Conservation (phyloP, 306 rosid species). For the Chamaecrista fasciculata region DNA sequence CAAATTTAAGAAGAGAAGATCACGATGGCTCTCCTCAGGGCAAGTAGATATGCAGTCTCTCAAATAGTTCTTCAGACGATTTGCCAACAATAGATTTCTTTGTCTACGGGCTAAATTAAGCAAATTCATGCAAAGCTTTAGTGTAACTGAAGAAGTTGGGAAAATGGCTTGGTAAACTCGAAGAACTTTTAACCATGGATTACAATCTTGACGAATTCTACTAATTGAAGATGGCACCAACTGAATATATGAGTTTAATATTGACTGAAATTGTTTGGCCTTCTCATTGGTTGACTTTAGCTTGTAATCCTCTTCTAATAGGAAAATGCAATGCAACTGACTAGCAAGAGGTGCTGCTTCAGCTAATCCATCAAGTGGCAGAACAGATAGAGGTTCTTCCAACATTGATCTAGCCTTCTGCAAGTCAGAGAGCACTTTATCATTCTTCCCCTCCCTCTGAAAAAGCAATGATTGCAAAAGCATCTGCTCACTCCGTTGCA, state of each 20-base stretch:
- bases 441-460: conserved; percentile 62
- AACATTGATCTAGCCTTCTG: conserved; percentile 87
- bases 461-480: conserved; percentile 88
- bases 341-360: conserved; percentile 78
- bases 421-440: conserved; percentile 60
- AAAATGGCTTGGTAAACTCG: conserved; percentile 75
- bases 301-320: conserved; percentile 71
- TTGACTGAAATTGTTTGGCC: conserved; percentile 43
- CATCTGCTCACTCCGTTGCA: conserved; percentile 99
- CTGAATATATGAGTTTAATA: conserved; percentile 58
- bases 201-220: conserved; percentile 77
- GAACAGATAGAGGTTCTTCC: conserved; percentile 72
- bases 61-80: conserved; percentile 60
- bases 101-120: conserved; percentile 74
- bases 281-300: conserved; percentile 55
- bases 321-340: conserved; percentile 81
- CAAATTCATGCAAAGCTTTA: conserved; percentile 70
- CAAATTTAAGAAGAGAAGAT: conserved; percentile 61
- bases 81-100: conserved; percentile 66
- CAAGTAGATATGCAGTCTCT: conserved; percentile 50
- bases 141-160: conserved; percentile 61
- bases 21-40: conserved; percentile 46
- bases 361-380: conserved; percentile 87
- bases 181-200: conserved; percentile 81
- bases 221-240: conserved; percentile 56